phyloP scores from a whole-genome alignment of 2,329 filamentous ascomycete genomes.

The Sclerotinia trifoliorum region DNA sequence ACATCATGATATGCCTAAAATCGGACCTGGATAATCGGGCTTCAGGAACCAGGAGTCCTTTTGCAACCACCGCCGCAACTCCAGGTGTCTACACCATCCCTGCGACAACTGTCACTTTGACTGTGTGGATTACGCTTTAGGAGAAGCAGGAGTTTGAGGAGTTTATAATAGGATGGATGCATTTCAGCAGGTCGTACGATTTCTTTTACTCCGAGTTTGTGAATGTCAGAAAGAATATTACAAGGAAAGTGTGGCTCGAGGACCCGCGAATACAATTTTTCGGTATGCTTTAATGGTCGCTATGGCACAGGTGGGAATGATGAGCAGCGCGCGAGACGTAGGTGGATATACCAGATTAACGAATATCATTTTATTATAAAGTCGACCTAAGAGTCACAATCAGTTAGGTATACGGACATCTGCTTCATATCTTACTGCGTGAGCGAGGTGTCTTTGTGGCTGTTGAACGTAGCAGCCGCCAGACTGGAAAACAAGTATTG shows the following conservation, averaged over 20 bases:
- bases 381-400: too few relatives aligned
- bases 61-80: too few relatives aligned
- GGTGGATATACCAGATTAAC: background rate
- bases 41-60: background rate
- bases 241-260: background rate
- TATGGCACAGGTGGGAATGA: background rate
- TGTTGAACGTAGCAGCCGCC: background rate
- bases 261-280: background rate
- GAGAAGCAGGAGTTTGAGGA: background rate
- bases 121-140: background rate
- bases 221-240: background rate
- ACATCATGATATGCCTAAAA: conserved; percentile 88
- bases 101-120: too few relatives aligned
- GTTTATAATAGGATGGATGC: background rate
- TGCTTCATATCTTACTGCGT: too few relatives aligned
- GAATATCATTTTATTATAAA: background rate
- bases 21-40: conserved; percentile 53
- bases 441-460: background rate
- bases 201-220: background rate
- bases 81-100: too few relatives aligned
- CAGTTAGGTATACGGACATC: background rate
- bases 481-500: background rate
- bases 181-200: background rate
- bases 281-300: background rate
- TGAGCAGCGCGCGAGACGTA: background rate